phyloP scores from a whole-genome alignment of 768 basidiomycete species.

The Crucibulum laeve region DNA sequence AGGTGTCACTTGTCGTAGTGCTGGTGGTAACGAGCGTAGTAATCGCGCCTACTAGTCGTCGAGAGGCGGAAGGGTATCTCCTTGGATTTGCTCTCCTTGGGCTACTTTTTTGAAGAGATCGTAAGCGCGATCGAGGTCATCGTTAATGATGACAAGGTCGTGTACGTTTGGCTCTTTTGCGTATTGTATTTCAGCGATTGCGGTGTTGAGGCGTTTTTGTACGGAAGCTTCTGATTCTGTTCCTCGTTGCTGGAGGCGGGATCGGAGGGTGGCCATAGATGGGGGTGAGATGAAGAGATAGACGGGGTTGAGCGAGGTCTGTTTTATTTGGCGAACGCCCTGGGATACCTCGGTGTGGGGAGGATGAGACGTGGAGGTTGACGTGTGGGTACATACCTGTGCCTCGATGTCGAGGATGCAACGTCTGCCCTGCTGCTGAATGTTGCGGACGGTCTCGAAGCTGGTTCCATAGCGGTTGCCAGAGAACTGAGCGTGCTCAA shows the following conservation, averaged over 20 bases:
- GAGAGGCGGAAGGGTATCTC: constrained; percentile 65
- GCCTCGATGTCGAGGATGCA: constrained; percentile 96
- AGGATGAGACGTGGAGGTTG: constrained; percentile 1
- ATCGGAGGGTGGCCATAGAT: constrained; percentile 60
- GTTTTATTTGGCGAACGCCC: constrained; percentile 92
- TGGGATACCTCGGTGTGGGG: constrained; percentile 26
- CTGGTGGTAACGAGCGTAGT: no score
- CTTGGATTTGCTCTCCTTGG: constrained; percentile 54
- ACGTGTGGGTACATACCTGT: constrained; percentile 57
- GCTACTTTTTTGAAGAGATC: constrained; percentile 71
- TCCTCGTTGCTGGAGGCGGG: constrained; percentile 72
- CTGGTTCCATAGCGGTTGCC: constrained; percentile 94
- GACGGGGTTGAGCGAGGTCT: constrained; percentile 75
- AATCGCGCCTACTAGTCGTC: constrained; percentile 41
- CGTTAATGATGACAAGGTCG: constrained; percentile 87
- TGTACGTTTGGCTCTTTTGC: constrained; percentile 73
- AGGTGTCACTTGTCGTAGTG: no score
- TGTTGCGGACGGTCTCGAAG: constrained; percentile 65
- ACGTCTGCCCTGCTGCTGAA: constrained; percentile 64
- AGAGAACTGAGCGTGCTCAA: constrained; percentile 93
- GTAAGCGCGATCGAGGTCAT: constrained; percentile 83
- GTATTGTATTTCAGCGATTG: constrained; percentile 77
- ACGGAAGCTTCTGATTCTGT: constrained; percentile 78
- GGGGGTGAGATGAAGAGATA: constrained; percentile 94
- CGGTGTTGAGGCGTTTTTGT: constrained; percentile 70